Evolutionary conservation across 306 rosid species (phyloP), one percentile per base, ranked within the genome.

Genomic region (Comarum palustre): DNA sequence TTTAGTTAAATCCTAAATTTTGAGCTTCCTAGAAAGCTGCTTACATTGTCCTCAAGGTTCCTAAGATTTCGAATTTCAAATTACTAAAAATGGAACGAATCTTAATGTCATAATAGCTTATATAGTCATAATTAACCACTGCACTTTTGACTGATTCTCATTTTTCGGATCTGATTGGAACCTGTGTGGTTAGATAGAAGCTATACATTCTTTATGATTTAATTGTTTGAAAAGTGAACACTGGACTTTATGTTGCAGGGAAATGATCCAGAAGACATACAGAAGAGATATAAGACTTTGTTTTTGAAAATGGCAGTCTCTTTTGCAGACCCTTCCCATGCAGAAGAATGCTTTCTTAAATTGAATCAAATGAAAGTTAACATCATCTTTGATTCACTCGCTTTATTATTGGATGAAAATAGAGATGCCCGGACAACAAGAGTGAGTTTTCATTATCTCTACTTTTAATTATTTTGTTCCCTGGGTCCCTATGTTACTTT

Each of bases 311-410:
- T 94, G 85, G 87, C 91, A n/a, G 72, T 83, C 66, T 85, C 76
- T 67, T 94, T 94, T 79, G 82, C 90, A 5, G 97, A 91, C 82
- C 88, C 91, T 80, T 79, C 78, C 46, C 87, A 85, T 85, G 91
- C 96, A 54, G 86, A 86, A 83, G 90, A 87, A 74, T 78, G 91
- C 84, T 84, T 94, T 82, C 78, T 69, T 43, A 89, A 83, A 80
- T 80, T 94, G 77, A 81, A 91, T 80, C 75, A 87, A 68, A 84
- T 85, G 81, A 91, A 89, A 81, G 97, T 86, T 76, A 87, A 88
- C 72, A 85, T 75, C 65, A 54, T 90, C 72, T 91, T 91, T 75
- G 83, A 86, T 46, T 83, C 74, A 22, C 84, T 94, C 77, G 92
- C 82, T 76, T 69, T 64, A 19, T 76, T 94, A 66, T 80, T 94